Percentiles rank a stretch among this genome's conserved stretches.
Evolutionary conservation across 2,329 filamentous ascomycete genomes (phyloP).

Genomic region (Aspergillus felis): DNA sequence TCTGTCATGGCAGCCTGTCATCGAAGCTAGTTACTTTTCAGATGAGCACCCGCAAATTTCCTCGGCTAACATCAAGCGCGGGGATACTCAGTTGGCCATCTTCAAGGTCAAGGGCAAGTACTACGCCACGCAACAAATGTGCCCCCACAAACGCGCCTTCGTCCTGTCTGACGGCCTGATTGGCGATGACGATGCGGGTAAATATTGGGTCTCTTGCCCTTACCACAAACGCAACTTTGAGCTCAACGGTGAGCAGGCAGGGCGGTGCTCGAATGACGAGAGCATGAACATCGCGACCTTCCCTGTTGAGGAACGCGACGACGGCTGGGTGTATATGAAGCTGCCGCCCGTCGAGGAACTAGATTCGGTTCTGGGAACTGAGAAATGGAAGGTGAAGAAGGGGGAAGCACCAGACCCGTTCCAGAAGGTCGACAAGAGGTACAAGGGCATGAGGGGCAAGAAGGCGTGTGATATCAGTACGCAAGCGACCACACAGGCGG

Average conservation of each 20-base stretch:
- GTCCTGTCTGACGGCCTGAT: conserved; percentile 83
- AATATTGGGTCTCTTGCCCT: conserved; percentile 83
- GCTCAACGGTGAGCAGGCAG: conserved; percentile 61
- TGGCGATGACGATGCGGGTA: conserved; percentile 56
- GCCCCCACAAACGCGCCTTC: conserved; percentile 85
- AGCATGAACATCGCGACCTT: conserved; percentile 79
- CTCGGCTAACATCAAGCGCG: conserved; percentile 73
- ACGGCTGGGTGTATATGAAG: conserved; percentile 75
- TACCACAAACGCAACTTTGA: conserved; percentile 89
- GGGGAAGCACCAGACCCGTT: conserved; percentile 60
- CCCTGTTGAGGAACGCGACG: conserved; percentile 66
- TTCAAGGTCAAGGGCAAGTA: conserved; percentile 78
- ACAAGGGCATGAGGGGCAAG: conserved; percentile 53
- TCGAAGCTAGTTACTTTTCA: conserved; percentile 66
- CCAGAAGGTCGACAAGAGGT: conserved; percentile 53
- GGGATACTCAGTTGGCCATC: conserved; percentile 82
- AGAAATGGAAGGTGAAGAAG: conserved; percentile 72
- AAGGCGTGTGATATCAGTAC: conserved; percentile 36
- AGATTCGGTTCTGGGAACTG: conserved; percentile 72
- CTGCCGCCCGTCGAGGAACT: conserved; percentile 77
- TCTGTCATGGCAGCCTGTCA: conserved; percentile 74
- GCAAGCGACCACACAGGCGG: conserved; percentile 13
- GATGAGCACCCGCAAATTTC: conserved; percentile 64
- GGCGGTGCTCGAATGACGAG: conserved; percentile 70
- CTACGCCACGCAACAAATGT: conserved; percentile 92